Evolutionary conservation across 805 yeast genomes (phyloP), one percentile per base, ranked within the genome.

Genomic region (Barnettozyma siamensis): DNA sequence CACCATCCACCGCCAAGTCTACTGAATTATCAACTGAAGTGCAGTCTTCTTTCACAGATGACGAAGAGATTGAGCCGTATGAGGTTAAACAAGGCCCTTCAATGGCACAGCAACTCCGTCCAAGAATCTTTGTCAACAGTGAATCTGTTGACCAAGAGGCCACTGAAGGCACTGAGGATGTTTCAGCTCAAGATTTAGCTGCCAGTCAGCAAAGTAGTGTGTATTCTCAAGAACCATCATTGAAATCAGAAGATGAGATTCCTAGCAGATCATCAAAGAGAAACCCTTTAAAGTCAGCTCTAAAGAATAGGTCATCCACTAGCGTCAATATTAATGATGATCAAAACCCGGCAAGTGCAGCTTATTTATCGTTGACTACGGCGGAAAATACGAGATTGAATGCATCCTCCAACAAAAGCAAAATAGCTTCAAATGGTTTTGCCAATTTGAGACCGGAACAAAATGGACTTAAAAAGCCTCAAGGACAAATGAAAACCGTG

Each of bases 361-460:
- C 85, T 0, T 82, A 82, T 51, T 55, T 82, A 33, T 78, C 86
- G 0, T 60, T 81, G 40, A 72, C 89, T 1, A 84, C 93, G 0
- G 89, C 89, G 1, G 88, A 83, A 54, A 84, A 84, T 58, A 84
- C 93, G 0, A 69, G 88, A 44, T 56, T 82, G 42, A 84, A 84
- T 60, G 83, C 91, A 45, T n/a, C 31, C 6, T 30, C 30, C 12
- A 26, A 18, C 7, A 24, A 34, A 13, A n/a, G 21, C 5, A 13
- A 23, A 20, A 7, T 31, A 11, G 16, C 33, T 16, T 3, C 33
- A 13, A 37, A 37, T 19, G 39, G 27, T 13, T 20, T 7, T 12
- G 2, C 24, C 18, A 20, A 12, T 26, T 9, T 13, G 6, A 26
- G 13, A 26, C n/a, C n/a, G n/a, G 28, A 35, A 15, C 41, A 32